Conservation (phyloP, 192 early-diverging fungal genomes). For the Backusella tarrabulga region DNA sequence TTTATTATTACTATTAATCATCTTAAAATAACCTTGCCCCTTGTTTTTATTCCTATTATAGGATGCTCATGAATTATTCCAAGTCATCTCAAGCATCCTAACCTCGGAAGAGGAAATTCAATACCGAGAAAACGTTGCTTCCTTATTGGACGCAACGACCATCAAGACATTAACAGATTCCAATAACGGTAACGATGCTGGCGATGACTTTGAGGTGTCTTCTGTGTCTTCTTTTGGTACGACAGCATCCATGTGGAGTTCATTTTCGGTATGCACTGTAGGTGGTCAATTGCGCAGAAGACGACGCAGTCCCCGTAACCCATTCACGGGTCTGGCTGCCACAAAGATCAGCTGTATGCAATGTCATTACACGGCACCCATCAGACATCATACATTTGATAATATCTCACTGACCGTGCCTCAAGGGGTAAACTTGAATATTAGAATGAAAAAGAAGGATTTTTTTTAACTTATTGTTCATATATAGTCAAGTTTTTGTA, state of each 20-base stretch:
- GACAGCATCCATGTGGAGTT: constrained; percentile 39
- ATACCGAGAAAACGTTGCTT: constrained; percentile 18
- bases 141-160: constrained; percentile 26
- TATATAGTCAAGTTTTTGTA: constrained; percentile 41
- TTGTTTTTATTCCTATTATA: constrained; percentile 31
- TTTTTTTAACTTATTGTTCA: not conserved
- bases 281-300: constrained; percentile 29
- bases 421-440: constrained; percentile 8
- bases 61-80: constrained; percentile 90
- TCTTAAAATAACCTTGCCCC: not conserved
- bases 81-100: constrained; percentile 74
- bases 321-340: constrained; percentile 62
- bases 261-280: constrained; percentile 37
- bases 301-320: constrained; percentile 42
- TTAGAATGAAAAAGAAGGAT: not conserved
- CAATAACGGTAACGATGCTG: not conserved
- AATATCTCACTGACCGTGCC: constrained; percentile 69
- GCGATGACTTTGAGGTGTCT: constrained; percentile 30
- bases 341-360: constrained; percentile 68
- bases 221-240: constrained; percentile 36
- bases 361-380: constrained; percentile 73
- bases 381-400: constrained; percentile 70
- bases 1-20: not conserved
- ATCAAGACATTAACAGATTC: constrained; percentile 11
- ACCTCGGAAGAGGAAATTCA: constrained; percentile 62